Evolutionary conservation across 2,329 filamentous ascomycete species (phyloP).

Genomic region (Dichotomopilus funicola): DNA sequence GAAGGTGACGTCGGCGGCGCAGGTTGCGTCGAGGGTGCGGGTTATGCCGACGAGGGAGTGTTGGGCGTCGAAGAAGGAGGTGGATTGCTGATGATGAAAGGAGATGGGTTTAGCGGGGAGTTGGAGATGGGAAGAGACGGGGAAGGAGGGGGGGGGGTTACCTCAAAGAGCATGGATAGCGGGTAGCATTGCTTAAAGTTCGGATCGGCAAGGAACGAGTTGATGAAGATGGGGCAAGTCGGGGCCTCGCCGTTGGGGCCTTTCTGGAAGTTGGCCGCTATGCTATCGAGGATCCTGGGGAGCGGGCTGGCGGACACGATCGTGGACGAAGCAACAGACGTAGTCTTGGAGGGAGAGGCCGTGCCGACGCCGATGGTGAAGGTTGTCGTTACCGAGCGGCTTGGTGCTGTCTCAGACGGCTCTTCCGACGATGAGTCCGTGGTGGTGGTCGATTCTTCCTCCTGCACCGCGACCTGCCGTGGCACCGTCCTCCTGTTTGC

Average conservation of each 20-base stretch:
- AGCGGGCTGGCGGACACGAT: conserved; percentile 36
- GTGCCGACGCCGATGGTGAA: conserved; percentile 26
- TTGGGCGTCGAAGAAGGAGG: conserved; percentile 73
- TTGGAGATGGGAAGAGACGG: background rate
- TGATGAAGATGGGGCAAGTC: conserved; percentile 62
- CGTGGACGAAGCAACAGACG: conserved; percentile 21
- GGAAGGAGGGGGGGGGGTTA: conserved; percentile 33
- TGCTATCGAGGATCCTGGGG: conserved; percentile 61
- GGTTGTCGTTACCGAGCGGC: conserved; percentile 25
- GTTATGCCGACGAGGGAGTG: conserved; percentile 67
- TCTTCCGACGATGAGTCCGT: background rate
- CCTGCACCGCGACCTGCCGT: background rate
- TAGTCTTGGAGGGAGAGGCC: conserved; percentile 21
- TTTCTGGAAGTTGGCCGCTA: conserved; percentile 55
- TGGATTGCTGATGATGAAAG: conserved; percentile 57
- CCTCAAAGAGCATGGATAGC: conserved; percentile 75
- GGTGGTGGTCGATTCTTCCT: background rate
- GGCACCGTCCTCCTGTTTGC: conserved; percentile 12
- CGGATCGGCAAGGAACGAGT: conserved; percentile 55
- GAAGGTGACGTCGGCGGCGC: conserved; percentile 55
- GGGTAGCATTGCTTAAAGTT: conserved; percentile 72
- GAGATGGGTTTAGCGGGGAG: background rate
- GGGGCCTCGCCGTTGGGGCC: conserved; percentile 34
- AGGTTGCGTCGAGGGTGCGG: conserved; percentile 71
- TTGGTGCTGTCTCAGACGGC: conserved; percentile 15